Conservation (phyloP, 768 basidiomycete genomes). For the Auriscalpium orientale region DNA sequence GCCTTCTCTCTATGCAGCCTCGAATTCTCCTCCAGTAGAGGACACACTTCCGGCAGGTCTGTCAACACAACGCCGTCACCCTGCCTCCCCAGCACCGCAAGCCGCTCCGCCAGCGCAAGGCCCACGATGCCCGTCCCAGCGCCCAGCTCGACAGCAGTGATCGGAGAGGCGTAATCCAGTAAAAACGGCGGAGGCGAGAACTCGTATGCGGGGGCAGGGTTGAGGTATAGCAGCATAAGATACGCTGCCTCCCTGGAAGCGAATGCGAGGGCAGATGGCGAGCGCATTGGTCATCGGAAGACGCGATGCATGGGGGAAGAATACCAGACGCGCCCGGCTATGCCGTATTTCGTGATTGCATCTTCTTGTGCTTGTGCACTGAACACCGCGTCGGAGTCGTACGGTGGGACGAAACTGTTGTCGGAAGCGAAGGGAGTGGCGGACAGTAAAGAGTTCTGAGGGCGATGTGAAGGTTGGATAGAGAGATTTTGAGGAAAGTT, state of each 20-base stretch:
- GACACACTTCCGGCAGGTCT: slow-evolving; percentile 71
- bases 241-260: slow-evolving; percentile 69
- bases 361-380: slow-evolving; percentile 36
- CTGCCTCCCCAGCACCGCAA: slow-evolving; percentile 18
- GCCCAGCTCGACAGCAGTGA: slow-evolving; percentile 64
- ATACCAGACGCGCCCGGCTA: slow-evolving; percentile 81
- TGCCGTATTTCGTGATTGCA: slow-evolving; percentile 68
- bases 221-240: slow-evolving; percentile 48
- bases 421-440: background rate
- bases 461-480: slow-evolving; percentile 5
- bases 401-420: background rate
- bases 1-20: background rate
- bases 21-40: slow-evolving; percentile 37
- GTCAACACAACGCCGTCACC: slow-evolving; percentile 42
- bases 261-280: background rate
- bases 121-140: slow-evolving; percentile 68
- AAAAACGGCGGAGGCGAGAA: slow-evolving; percentile 50
- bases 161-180: slow-evolving; percentile 10
- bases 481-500: slow-evolving; percentile 4
- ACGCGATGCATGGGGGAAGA: slow-evolving; percentile 12
- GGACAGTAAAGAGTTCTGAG: background rate
- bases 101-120: slow-evolving; percentile 36
- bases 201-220: slow-evolving; percentile 25
- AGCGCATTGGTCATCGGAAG: slow-evolving; percentile 16
- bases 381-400: slow-evolving; percentile 14